phyloP scores from a whole-genome alignment of 176 grass and related monocot species.

The Oryza meyeriana region DNA sequence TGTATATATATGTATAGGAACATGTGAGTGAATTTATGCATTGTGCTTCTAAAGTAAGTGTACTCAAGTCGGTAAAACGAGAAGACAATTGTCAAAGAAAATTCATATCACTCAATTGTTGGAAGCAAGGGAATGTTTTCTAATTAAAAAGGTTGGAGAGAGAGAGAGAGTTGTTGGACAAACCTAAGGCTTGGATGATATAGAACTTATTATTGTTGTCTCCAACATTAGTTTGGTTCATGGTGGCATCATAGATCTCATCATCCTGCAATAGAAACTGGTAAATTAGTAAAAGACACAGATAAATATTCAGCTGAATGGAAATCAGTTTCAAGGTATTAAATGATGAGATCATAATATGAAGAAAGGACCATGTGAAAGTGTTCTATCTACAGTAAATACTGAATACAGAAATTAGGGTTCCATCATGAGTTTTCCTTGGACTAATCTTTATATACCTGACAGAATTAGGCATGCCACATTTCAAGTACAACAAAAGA shows the following conservation, averaged over 20 bases:
- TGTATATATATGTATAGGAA: conserved; percentile 7
- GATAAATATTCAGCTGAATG: neutral
- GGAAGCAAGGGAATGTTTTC: neutral
- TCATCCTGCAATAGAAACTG: conserved; percentile 60
- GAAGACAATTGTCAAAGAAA: conserved; percentile 29
- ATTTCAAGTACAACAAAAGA: neutral
- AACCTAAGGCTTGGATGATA: conserved; percentile 92
- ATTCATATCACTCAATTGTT: neutral
- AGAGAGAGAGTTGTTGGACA: conserved; percentile 34
- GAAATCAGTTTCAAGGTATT: neutral
- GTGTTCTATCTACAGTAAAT: neutral
- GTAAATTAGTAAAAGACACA: conserved; percentile 2
- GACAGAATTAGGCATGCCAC: neutral
- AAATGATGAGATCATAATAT: neutral
- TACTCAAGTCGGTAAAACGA: neutral
- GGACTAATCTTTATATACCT: neutral
- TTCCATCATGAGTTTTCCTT: neutral
- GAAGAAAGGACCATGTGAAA: neutral
- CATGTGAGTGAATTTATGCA: neutral
- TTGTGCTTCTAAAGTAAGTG: neutral
- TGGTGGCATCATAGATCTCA: conserved; percentile 83
- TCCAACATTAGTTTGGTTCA: conserved; percentile 94
- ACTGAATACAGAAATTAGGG: neutral
- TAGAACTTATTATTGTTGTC: conserved; percentile 95
- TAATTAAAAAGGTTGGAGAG: neutral